phyloP scores from a whole-genome alignment of 495 filamentous ascomycete genomes.

The Articulospora tetracladia region DNA sequence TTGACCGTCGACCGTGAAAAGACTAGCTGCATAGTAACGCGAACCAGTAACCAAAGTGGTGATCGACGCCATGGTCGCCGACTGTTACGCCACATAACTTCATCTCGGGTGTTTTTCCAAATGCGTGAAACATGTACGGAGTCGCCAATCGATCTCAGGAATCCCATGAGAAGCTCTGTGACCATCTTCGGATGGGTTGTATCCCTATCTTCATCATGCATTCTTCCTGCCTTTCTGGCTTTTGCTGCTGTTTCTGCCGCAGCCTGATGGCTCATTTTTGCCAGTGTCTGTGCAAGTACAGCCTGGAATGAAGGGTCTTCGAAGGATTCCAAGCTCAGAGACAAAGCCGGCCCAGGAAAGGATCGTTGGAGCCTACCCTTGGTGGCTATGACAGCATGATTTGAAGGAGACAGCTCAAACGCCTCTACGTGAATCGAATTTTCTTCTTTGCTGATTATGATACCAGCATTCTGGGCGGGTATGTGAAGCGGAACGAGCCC shows the following conservation, averaged over 20 bases:
- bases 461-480: conserved; percentile 53
- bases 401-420: conserved; percentile 54
- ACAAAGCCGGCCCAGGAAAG: conserved; percentile 50
- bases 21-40: conserved; percentile 45
- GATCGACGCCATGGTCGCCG: conserved; percentile 51
- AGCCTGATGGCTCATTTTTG: not conserved
- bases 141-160: conserved; percentile 40
- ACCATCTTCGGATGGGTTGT: conserved; percentile 50
- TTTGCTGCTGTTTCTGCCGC: not conserved
- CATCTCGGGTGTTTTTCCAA: conserved; percentile 56
- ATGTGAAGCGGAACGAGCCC: conserved; percentile 36
- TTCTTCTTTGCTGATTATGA: conserved; percentile 38
- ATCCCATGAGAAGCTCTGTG: conserved; percentile 47
- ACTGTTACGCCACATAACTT: conserved; percentile 45
- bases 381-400: conserved; percentile 38
- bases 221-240: not conserved
- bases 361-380: conserved; percentile 47
- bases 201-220: conserved; percentile 46
- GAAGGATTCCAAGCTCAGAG: conserved; percentile 23
- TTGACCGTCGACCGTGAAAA: conserved; percentile 11
- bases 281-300: not conserved
- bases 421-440: conserved; percentile 40
- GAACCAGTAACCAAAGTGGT: conserved; percentile 54
- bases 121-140: conserved; percentile 31
- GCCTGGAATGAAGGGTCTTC: not conserved